Evolutionary conservation across 192 early-diverging fungal species (phyloP).

Genomic region (Nowakowskiella sp.): DNA sequence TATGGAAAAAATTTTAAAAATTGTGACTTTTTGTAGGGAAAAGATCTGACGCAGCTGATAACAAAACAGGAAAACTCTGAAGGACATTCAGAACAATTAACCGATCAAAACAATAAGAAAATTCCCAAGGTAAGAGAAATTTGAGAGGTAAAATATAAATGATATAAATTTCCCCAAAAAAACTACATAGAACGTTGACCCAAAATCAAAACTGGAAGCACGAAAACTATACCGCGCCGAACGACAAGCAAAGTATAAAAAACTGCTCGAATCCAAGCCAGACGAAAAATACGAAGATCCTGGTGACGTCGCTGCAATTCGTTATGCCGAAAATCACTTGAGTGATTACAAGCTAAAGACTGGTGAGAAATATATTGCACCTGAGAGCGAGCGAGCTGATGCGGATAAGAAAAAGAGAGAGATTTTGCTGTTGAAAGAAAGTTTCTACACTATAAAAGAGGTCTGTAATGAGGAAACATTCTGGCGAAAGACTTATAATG

Average conservation of each 20-base stretch:
- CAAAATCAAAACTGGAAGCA: conserved; percentile 46
- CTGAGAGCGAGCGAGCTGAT: conserved; percentile 55
- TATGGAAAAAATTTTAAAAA: too few species aligned
- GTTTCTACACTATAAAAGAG: conserved; percentile 47
- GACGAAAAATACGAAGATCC: conserved; percentile 55
- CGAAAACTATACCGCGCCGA: conserved; percentile 45
- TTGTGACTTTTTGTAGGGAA: too few species aligned
- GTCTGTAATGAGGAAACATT: conserved; percentile 12
- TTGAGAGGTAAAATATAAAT: too few species aligned
- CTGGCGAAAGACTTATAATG: conserved; percentile 3
- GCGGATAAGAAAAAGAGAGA: conserved; percentile 56
- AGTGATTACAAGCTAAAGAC: conserved; percentile 62
- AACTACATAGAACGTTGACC: conserved; percentile 19
- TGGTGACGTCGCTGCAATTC: conserved; percentile 46
- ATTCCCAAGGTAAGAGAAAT: too few species aligned
- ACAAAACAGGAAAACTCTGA: too few species aligned
- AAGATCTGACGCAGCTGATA: too few species aligned
- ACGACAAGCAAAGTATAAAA: conserved; percentile 41
- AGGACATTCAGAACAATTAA: too few species aligned
- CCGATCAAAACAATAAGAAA: too few species aligned
- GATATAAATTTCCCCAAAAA: too few species aligned
- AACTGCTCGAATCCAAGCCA: conserved; percentile 50
- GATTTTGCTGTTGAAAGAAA: conserved; percentile 47
- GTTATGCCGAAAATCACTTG: conserved; percentile 49
- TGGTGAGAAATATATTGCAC: conserved; percentile 59